These are phyloP conservation scores for Lagenidium giganteum DNA, from an alignment of 352 stramenopile genomes.

Conservation along the genomic window DNA sequence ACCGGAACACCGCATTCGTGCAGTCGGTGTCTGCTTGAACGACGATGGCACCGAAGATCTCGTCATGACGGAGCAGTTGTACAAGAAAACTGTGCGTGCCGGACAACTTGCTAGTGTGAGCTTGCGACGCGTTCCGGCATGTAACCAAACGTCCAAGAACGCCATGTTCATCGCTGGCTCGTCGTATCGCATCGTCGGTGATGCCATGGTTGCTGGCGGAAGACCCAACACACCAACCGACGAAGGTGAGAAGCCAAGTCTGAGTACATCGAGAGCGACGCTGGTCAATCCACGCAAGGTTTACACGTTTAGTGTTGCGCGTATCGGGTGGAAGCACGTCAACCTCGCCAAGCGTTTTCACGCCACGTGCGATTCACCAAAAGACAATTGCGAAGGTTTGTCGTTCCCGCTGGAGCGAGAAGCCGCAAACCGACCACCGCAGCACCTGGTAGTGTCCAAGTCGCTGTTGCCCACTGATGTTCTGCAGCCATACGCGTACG, in stretches of 20 bases:
- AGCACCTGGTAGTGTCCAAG: no score
- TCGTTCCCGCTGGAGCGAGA: not conserved
- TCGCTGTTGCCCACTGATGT: no score
- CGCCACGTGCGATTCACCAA: not conserved
- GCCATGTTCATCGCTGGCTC: constrained; percentile 3
- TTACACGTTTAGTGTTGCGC: constrained; percentile 8
- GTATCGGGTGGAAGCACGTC: not conserved
- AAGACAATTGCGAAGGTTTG: not conserved
- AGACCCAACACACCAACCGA: not conserved
- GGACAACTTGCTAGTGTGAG: no score
- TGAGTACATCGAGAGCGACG: no score
- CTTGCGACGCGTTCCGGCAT: no score
- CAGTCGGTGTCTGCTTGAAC: constrained; percentile 11
- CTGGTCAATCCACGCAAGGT: constrained; percentile 6
- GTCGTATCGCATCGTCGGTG: not conserved
- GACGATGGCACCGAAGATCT: constrained; percentile 3
- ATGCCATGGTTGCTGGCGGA: not conserved
- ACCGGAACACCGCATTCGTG: no score
- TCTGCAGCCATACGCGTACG: no score
- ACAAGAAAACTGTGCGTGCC: constrained; percentile 8
- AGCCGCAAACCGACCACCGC: no score
- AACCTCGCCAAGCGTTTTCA: not conserved
- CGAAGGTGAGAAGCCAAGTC: not conserved
- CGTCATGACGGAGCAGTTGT: not conserved
- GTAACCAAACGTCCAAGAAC: not conserved